phyloP scores from a whole-genome alignment of 352 stramenopile species.

The Chrysophaeum taylorii region DNA sequence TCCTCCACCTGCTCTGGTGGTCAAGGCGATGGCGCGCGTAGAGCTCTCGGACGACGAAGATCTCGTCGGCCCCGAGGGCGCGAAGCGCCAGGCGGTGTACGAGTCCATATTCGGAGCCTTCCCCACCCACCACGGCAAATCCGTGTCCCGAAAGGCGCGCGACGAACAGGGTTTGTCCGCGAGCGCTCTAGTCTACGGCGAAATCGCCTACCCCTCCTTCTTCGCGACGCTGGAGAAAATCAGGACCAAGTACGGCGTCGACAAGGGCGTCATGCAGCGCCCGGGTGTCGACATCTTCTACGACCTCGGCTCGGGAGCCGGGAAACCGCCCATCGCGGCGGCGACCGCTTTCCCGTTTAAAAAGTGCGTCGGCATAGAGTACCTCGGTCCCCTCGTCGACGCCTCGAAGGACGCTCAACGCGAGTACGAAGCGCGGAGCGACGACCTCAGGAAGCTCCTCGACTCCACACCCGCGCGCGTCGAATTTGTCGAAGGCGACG shows the following conservation, averaged over 20 bases:
- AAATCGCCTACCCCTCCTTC: constrained; percentile 22
- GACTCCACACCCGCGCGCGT: neutral
- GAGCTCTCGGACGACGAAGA: no score
- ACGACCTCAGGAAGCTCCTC: neutral
- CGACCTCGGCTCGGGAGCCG: constrained; percentile 44
- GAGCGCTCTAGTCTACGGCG: constrained; percentile 35
- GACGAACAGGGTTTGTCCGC: neutral
- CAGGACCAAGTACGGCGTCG: constrained; percentile 17
- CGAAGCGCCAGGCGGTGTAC: no score
- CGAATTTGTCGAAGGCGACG: neutral
- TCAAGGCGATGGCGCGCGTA: no score
- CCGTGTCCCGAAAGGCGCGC: neutral
- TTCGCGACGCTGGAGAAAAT: neutral
- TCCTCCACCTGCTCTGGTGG: no score
- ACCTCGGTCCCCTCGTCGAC: constrained; percentile 29
- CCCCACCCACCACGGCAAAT: neutral
- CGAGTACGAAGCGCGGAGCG: neutral
- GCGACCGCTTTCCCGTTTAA: constrained; percentile 38
- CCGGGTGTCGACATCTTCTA: constrained; percentile 35
- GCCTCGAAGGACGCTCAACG: no score
- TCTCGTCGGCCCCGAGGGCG: no score
- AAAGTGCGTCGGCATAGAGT: constrained; percentile 42
- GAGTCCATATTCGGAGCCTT: no score
- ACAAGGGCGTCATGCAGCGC: constrained; percentile 3
- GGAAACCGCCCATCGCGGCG: constrained; percentile 40